phyloP scores from a whole-genome alignment of 23 red algal species.

The Cyanidium caldarium region DNA sequence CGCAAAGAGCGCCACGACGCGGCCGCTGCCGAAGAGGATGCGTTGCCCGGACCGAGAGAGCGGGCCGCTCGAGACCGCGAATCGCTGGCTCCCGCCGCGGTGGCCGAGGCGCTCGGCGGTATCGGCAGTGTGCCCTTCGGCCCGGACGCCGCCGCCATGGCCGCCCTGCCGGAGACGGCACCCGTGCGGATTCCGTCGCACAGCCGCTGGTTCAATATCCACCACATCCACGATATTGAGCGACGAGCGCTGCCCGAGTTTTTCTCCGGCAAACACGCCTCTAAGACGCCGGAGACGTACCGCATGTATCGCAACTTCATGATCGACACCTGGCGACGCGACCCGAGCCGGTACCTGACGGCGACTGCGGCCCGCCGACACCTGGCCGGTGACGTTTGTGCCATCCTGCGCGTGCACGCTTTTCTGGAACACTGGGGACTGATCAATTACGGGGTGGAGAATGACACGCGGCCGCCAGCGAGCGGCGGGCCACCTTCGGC shows the following conservation, averaged over 20 bases:
- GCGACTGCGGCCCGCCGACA: conserved; percentile 64
- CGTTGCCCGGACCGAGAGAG: neutral
- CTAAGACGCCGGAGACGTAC: conserved; percentile 83
- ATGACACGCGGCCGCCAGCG: conserved; percentile 46
- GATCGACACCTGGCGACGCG: conserved; percentile 71
- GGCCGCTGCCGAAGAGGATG: neutral
- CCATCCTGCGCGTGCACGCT: conserved; percentile 79
- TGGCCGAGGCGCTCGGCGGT: neutral
- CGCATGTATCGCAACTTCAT: conserved; percentile 82
- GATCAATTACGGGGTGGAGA: conserved; percentile 76
- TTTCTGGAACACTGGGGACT: conserved; percentile 98
- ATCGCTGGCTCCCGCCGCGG: neutral
- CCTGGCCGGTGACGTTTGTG: conserved; percentile 76
- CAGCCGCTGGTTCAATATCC: conserved; percentile 57
- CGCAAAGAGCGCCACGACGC: conserved; percentile 2
- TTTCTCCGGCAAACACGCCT: conserved; percentile 43
- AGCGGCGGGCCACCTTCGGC: neutral
- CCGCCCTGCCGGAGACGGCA: neutral
- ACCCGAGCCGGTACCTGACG: conserved; percentile 59
- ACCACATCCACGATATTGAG: conserved; percentile 87
- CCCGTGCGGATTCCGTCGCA: conserved; percentile 67
- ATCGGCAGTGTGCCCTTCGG: too few relatives aligned
- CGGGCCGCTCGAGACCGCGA: neutral
- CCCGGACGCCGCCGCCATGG: neutral
- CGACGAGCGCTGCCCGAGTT: conserved; percentile 63